Percentiles rank a stretch among this genome's conserved stretches.
phyloP scores from a whole-genome alignment of 2,329 filamentous ascomycete species.

The Coniochaeta sp. region DNA sequence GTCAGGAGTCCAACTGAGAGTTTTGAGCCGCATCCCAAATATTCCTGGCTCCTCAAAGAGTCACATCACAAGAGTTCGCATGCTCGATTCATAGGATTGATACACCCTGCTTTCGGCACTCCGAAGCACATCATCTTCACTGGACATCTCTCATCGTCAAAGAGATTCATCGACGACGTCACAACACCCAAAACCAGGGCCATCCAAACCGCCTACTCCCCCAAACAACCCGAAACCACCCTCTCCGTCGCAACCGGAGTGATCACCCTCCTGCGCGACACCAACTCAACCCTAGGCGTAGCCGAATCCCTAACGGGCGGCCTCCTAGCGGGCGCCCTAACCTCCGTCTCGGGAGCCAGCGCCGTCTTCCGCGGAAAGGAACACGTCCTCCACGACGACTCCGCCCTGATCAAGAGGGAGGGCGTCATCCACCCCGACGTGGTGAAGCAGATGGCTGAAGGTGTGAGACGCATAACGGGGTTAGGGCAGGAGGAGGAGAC shows the following conservation, averaged over 20 bases:
- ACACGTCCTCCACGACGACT: conserved; percentile 17
- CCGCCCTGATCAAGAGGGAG: conserved; percentile 14
- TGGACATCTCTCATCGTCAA: too few species aligned
- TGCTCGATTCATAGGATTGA: too few species aligned
- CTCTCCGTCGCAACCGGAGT: conserved; percentile 9
- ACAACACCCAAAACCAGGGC: neutral
- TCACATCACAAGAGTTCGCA: too few species aligned
- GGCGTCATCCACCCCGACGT: conserved; percentile 18
- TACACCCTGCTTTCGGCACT: too few species aligned
- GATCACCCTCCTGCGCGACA: conserved; percentile 14
- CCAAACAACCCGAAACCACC: conserved; percentile 6
- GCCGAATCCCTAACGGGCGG: conserved; percentile 26
- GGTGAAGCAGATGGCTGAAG: conserved; percentile 15
- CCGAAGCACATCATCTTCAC: too few species aligned
- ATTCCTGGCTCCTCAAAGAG: too few species aligned
- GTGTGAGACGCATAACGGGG: conserved; percentile 9
- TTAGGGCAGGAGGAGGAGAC: conserved; percentile 7
- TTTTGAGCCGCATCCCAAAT: too few species aligned
- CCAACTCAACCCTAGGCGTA: conserved; percentile 19
- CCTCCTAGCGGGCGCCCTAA: conserved; percentile 22
- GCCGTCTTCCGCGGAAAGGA: conserved; percentile 24
- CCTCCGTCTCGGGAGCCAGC: conserved; percentile 21
- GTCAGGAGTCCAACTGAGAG: too few species aligned
- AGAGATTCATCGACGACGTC: too few species aligned
- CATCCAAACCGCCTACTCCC: neutral